Base-by-base conservation (phyloP, 345 rosid genomes). In the Camelina neglecta region DNA sequence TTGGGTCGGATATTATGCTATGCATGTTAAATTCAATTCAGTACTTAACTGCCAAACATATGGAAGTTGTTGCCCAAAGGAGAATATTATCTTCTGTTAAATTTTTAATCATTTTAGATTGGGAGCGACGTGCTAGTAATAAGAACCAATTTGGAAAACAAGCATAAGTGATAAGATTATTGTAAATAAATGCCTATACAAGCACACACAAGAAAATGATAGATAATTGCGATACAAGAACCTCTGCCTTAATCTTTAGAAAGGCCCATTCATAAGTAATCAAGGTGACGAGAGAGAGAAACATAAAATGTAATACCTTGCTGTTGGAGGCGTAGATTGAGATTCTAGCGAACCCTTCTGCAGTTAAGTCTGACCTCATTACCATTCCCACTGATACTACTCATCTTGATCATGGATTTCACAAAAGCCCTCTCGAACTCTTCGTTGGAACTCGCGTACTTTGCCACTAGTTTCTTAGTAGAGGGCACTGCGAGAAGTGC, bases 401-500 rank as follows among this genome's bases (percentile, higher is more conserved):
- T 87, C 96, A 91, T 91, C 89, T 84, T 91, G 78, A 89, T 82
- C 97, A 93, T 91, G 18, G 93, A 88, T 66, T 81, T 65, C n/a
- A 84, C 88, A 66, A 91, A 91, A 24, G 95, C 96, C 61, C 67
- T 71, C 53, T 82, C 84, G 29, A 83, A 90, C 35, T 83, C 85
- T 47, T 75, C 35, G n/a, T 63, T 72, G 12, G 88, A 88, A 64
- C 16, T 57, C 0, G 95, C 92, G 20, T 80, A 91, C 67, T 84
- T 83, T 9, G 87, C 63, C 4, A 88, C 96, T 56, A 91, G 54
- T 6, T 83, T 81, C 78, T 64, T 84, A 2, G 93, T 85, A 36
- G 80, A 81, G 0, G 81, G 75, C 16, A 21, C 45, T 2, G 87
- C 60, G 67, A 93, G 87, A n/a, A 93, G 85, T 41, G 97, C 82